Base-by-base conservation (phyloP, 2,329 filamentous ascomycete genomes). In the Juglanconis sp. region DNA sequence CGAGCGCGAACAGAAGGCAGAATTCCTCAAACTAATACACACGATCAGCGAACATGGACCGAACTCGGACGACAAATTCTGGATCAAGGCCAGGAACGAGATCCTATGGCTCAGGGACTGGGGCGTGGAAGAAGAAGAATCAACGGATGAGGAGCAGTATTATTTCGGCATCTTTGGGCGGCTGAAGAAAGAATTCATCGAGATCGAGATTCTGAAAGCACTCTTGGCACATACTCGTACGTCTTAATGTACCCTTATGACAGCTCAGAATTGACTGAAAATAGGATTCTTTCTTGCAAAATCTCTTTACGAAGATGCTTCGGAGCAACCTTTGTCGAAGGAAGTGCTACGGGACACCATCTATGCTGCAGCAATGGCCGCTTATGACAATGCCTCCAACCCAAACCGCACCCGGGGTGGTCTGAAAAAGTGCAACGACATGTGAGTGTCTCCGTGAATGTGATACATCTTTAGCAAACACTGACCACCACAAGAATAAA, bases 301-400 rank as follows among this genome's bases (percentile, higher is more conserved):
- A 56, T 86, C 84, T 35, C 77, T 92, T 15, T 86, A 87, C 55
- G 82, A 87, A 66, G 77, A 81, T 32, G 74, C 78, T 0, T 69
- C 74, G 2, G 76, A 83, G 17, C 73, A 71, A 3, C 81, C 82
- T 4, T 75, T 91, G 3, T 68, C 80, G 2, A 68, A 70, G 3
- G 72, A 80, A 3, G 71, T 79, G 6, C 73, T 91, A 1, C 83
- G 86, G 68, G 80, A 85, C 4, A 84, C 85, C 1, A 77, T 92
- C 8, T 76, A 90, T 47, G 78, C 79, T 1, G 80, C 86, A 51
- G 87, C 88, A 1, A 82, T 92, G 76, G 80, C 83, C 57, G 83
- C 88, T 4, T 95, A 92, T 69, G 91, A 95, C 68, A 91, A 91
- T 69, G 90, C 91, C 3, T 90, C 88, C 30, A 95, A 95, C 68